These are phyloP conservation scores for Tephrocybe sp. DNA, from an alignment of 768 basidiomycete genomes.

Conservation along the genomic window DNA sequence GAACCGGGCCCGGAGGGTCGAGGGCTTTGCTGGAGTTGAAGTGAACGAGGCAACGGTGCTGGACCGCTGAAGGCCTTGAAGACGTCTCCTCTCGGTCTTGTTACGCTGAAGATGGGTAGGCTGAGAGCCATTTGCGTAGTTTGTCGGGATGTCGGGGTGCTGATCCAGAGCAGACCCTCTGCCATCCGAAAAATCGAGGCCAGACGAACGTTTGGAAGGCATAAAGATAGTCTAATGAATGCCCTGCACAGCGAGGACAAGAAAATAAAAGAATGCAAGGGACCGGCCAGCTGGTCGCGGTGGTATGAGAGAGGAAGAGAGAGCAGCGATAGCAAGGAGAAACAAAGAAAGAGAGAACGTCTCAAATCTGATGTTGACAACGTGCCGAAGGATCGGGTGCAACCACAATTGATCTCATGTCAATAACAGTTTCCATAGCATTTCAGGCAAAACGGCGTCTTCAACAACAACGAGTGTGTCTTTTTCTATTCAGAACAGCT, in stretches of 20 bases:
- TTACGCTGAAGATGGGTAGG: conserved; percentile 71
- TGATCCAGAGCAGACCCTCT: conserved; percentile 43
- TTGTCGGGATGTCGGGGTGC: conserved; percentile 44
- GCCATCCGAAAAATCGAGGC: conserved; percentile 68
- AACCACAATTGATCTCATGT: neutral
- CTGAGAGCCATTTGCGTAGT: conserved; percentile 26
- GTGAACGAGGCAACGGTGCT: conserved; percentile 34
- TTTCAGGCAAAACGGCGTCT: neutral
- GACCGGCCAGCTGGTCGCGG: conserved; percentile 48
- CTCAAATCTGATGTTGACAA: conserved; percentile 5
- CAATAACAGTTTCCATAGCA: conserved; percentile 14
- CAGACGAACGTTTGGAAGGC: conserved; percentile 49
- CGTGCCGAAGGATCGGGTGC: conserved; percentile 3
- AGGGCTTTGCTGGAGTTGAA: conserved; percentile 32
- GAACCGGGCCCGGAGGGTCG: conserved; percentile 43
- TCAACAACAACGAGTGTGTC: neutral
- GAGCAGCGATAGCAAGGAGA: conserved; percentile 7
- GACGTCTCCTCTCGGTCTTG: conserved; percentile 75
- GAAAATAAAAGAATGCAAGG: conserved; percentile 32
- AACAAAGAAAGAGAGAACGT: conserved; percentile 6
- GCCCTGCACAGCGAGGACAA: conserved; percentile 35
- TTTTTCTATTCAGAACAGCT: neutral
- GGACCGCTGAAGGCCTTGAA: conserved; percentile 81
- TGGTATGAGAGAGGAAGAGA: conserved; percentile 19
- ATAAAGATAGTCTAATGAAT: conserved; percentile 28